Base-by-base conservation (phyloP, 2,329 filamentous ascomycete species). In the Chaetomiaceae sp. region DNA sequence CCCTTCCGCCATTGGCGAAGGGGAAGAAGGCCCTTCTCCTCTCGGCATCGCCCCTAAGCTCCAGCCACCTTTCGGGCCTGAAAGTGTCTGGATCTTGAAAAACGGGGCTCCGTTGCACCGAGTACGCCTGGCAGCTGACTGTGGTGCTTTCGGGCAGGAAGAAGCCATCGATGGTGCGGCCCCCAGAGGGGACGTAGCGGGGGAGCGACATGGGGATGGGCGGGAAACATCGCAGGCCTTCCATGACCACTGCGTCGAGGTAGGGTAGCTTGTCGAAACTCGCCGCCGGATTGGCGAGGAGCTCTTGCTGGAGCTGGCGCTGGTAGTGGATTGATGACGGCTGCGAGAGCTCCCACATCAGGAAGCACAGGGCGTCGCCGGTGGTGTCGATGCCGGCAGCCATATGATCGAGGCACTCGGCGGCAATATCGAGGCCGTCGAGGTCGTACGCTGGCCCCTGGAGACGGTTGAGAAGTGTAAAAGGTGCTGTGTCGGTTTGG, bases 11-110 rank as follows among this genome's bases (percentile, higher is more conserved):
- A 43, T 74, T 79, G 6, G 82, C 78, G 71, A 87, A 87, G 0
- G 85, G 79, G 71, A 86, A 86, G 62, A 85, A 80, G 7, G 81
- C 63, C 38, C 80, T 72, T 60, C 80, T 80, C 53, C 81, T 75
- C 62, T 92, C 87, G 54, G 86, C 78, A 61, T 92, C 89, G 2
- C 88, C 89, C 41, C 85, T 78, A 8, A 79, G 76, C 14, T 78
- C 82, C 58, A 96, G 80, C 91, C 91, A 96, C 60, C 92, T 79
- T 52, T 92, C 87, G 0, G 91, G 91, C 46, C 85, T 76, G 65
- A 91, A 96, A 5, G 68, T 71, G 55, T 95, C 87, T 0, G 90
- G 87, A 38, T 90, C 79, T 1, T 86, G 83, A 66, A 95, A 97
- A 1, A 90, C 85, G 51, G 84, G 76, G 66, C 58, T 85, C 78